Base-by-base conservation (phyloP, 2,329 filamentous ascomycete genomes). In the Sordariomycetes sp. region DNA sequence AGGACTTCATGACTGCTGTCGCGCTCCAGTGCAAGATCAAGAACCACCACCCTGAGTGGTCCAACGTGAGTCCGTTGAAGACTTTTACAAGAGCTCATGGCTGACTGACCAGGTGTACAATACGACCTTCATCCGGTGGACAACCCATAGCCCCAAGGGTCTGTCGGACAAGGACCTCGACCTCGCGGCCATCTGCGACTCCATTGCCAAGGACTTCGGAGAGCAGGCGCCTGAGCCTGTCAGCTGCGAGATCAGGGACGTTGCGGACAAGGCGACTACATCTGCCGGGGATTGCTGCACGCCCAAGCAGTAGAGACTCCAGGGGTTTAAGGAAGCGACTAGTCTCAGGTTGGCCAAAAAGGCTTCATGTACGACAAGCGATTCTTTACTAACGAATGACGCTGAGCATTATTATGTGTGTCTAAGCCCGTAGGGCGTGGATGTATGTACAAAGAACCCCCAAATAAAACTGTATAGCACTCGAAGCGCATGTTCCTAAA, bases 21-120 rank as follows among this genome's bases (percentile, higher is more conserved):
- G 75, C 80, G 9, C 58, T 77, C 21, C 71, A 84, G 46, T 82
- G 79, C 57, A 80, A 81, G 48, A 53, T 72, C 24, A 68, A 71
- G 47, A 81, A 75, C 45, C 82, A 86, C 51, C 82, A 86, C 47
- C 81, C 82, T 0, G 81, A 86, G 53, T 86, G 81, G 81, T 79
- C 77, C 3, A 86, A 86, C 48, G 79, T 79, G 57, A 43, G 64
- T 52, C 7, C n/a, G n/a, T n/a, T 18, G 15, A 18, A 8, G 16
- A 11, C 8, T 20, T 9, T 6, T 26, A 15, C 27, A 14, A 30
- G 10, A 23, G 11, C n/a, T 21, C 29, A 31, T 9, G 18, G 19
- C 19, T n/a, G 11, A 20, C 15, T 17, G 8, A 16, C 12, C 16
- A 81, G 77, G 70, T 82, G 8, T 86, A 80, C 57, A 85, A 82